phyloP scores from a whole-genome alignment of 2,329 filamentous ascomycete genomes.

The Ploettnerulaceae sp. region DNA sequence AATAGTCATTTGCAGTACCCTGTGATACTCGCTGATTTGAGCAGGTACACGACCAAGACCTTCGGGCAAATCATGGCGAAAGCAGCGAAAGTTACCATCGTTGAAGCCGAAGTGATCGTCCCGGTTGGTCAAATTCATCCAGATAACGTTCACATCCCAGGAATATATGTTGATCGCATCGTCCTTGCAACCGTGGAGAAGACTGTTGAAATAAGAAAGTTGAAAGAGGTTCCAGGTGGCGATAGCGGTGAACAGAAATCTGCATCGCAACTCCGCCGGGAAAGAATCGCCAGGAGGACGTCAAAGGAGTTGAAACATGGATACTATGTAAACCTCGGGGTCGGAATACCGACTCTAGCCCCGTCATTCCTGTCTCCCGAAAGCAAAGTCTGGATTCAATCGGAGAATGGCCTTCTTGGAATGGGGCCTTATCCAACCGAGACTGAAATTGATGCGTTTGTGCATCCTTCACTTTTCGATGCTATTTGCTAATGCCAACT shows the following conservation, averaged over 20 bases:
- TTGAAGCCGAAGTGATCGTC: conserved; percentile 82
- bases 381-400: conserved; percentile 76
- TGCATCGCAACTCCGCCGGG: conserved; percentile 50
- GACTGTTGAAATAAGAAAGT: conserved; percentile 64
- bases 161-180: conserved; percentile 78
- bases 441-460: conserved; percentile 61
- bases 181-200: conserved; percentile 69
- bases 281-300: conserved; percentile 71
- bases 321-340: conserved; percentile 72
- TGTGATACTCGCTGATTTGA: background rate
- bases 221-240: conserved; percentile 42
- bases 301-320: conserved; percentile 78
- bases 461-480: background rate
- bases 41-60: conserved; percentile 65
- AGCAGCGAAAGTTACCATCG: conserved; percentile 71
- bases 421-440: conserved; percentile 73
- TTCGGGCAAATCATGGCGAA: conserved; percentile 78
- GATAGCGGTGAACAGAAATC: conserved; percentile 32
- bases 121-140: conserved; percentile 67
- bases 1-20: conserved; percentile 20
- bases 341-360: conserved; percentile 83
- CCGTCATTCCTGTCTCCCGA: conserved; percentile 66
- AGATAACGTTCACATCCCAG: conserved; percentile 71
- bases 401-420: conserved; percentile 79
- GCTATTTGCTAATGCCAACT: background rate